Evolutionary conservation across 2,329 filamentous ascomycete genomes (phyloP).

Genomic region (Pseudogymnoascus sp.): DNA sequence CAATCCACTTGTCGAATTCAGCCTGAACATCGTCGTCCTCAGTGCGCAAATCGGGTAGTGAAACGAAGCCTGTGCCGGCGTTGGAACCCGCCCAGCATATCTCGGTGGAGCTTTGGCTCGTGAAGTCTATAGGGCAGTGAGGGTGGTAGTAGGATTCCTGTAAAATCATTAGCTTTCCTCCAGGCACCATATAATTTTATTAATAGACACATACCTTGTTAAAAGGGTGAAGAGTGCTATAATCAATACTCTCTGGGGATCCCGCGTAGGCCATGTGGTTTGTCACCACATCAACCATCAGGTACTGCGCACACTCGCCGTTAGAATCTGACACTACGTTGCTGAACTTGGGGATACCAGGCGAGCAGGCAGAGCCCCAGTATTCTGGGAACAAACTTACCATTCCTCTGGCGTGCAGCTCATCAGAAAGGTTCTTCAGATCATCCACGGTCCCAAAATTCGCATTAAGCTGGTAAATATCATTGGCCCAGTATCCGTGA

Average conservation of each 20-base stretch:
- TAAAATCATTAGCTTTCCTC: not conserved
- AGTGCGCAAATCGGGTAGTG: conserved; percentile 41
- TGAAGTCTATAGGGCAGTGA: conserved; percentile 50
- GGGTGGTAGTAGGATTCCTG: conserved; percentile 52
- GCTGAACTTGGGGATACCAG: not conserved
- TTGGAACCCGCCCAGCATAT: conserved; percentile 45
- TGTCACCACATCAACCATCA: conserved; percentile 55
- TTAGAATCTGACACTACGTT: not conserved
- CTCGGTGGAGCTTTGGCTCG: conserved; percentile 37
- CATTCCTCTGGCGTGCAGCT: conserved; percentile 49
- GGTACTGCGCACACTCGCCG: conserved; percentile 31
- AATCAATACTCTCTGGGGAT: conserved; percentile 42
- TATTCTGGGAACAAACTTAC: conserved; percentile 24
- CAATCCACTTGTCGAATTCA: conserved; percentile 34
- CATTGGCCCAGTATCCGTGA: conserved; percentile 39
- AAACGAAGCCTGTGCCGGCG: conserved; percentile 25
- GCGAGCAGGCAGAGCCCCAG: not conserved
- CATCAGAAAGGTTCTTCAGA: conserved; percentile 47
- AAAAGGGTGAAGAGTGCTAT: conserved; percentile 45
- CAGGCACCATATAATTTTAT: not conserved
- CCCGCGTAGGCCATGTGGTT: conserved; percentile 52
- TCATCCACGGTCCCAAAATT: conserved; percentile 54
- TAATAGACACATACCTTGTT: conserved; percentile 32
- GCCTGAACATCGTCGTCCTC: conserved; percentile 34
- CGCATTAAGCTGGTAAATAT: conserved; percentile 45